These are phyloP conservation scores for Schoenoplectus tabernaemontani DNA, from an alignment of 202 grass and related monocot genomes.

Conservation along the genomic window DNA sequence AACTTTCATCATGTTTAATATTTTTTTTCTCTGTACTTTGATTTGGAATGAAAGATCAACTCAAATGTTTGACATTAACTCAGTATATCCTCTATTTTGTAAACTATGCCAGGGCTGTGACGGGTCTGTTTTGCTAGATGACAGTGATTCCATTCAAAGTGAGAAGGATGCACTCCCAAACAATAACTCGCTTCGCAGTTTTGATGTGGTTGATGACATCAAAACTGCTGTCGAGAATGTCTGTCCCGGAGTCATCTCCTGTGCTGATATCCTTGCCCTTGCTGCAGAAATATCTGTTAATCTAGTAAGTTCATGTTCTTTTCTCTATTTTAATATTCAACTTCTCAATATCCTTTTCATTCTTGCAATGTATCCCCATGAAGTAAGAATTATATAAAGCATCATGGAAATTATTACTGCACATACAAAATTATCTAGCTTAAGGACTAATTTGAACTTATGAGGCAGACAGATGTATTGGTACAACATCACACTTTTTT, in stretches of 20 bases:
- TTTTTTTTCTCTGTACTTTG: not conserved
- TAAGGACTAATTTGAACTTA: too few species aligned
- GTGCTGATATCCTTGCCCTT: conserved; percentile 30
- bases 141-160: conserved; percentile 23
- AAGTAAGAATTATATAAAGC: too few species aligned
- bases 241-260: conserved; percentile 26
- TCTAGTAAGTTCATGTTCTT: not conserved
- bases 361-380: too few species aligned
- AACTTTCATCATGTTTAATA: not conserved
- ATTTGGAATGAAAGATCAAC: not conserved
- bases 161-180: conserved; percentile 31
- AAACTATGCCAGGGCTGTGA: conserved; percentile 30
- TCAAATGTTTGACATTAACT: conserved; percentile 2
- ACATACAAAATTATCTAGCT: too few species aligned
- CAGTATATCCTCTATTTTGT: not conserved
- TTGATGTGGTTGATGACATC: conserved; percentile 31
- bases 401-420: too few species aligned
- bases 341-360: too few species aligned
- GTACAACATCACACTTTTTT: not conserved
- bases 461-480: not conserved
- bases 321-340: not conserved
- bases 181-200: conserved; percentile 27
- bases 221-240: conserved; percentile 26
- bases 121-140: conserved; percentile 30
- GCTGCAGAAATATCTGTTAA: conserved; percentile 33